Base-by-base conservation (phyloP, 2,329 filamentous ascomycete species). In the Malbranchea zuffiana region DNA sequence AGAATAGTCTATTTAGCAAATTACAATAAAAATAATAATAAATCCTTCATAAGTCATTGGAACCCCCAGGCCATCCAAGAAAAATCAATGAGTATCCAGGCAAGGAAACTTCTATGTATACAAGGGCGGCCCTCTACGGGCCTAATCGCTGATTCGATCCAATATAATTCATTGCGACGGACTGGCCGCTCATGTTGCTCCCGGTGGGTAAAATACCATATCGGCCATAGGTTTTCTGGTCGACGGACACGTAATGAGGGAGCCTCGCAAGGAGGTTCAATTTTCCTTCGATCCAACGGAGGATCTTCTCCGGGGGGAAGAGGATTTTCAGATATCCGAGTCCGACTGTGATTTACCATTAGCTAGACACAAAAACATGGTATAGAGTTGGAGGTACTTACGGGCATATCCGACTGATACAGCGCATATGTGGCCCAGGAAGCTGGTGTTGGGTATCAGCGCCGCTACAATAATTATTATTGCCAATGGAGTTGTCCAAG, bases 171-270 rank as follows among this genome's bases (percentile, higher is more conserved):
- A 81, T 66, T 10, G 63, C 60, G 23, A 64, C 58, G 19, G 54
- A 52, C 49, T 18, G 54, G 43, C 36, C 35, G 12, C 25, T 32
- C 12, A 51, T 35, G 25, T 45, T 54, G 26, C 50, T 55, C 13
- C 59, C 67, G 1, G 75, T 71, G 2, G 87, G 88, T 39, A 96
- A 65, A 10, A 95, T 82, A 2, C 88, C 88, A 51, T 93, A 95
- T 36, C 88, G 73, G 5, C 88, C 88, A 52, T 88, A 94, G 4
- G 84, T 94, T 69, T 94, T 95, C 61, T 94, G 87, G 53, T 96
- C 88, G 11, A 95, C 79, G 39, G 83, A 92, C 32, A 96, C 81
- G 52, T 94, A 96, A 61, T 93, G 84, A 29, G 88, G 88, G 17
- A 96, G 63, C 41, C 85, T 72, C 13, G 78, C 82, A 15, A 94